Percentiles rank a stretch among this genome's conserved stretches.
Conservation (phyloP, 768 basidiomycete genomes). For the Lactarius sp. region DNA sequence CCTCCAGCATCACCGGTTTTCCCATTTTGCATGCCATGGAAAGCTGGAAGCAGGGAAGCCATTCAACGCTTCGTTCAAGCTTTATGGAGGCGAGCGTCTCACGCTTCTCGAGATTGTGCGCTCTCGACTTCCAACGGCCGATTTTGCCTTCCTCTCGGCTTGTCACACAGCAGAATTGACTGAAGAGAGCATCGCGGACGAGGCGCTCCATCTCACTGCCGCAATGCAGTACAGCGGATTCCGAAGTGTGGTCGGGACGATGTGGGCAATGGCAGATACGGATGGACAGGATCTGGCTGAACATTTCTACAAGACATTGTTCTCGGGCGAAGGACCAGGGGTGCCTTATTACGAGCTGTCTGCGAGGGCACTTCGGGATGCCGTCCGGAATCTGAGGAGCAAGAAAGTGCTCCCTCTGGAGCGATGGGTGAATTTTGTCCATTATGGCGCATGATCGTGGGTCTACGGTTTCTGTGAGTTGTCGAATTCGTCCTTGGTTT, state of each 20-base stretch:
- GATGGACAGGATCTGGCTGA: background rate
- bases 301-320: background rate
- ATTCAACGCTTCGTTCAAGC: background rate
- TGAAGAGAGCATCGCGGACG: background rate
- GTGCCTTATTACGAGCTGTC: background rate
- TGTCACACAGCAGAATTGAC: background rate
- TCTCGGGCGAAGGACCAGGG: background rate
- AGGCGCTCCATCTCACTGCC: background rate
- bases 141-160: too few species aligned
- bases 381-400: too few species aligned
- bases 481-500: too few species aligned
- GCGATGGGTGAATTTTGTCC: slow-evolving; percentile 6
- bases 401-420: background rate
- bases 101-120: too few species aligned
- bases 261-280: too few species aligned
- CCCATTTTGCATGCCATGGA: background rate
- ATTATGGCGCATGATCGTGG: background rate
- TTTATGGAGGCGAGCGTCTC: background rate
- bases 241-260: background rate
- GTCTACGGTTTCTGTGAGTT: too few species aligned
- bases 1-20: background rate
- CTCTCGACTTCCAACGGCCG: too few species aligned
- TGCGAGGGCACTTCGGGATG: too few species aligned
- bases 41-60: background rate
- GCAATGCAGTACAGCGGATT: background rate